Conservation (phyloP, 148 eudicot genomes). For the Vaccinium darrowii region DNA sequence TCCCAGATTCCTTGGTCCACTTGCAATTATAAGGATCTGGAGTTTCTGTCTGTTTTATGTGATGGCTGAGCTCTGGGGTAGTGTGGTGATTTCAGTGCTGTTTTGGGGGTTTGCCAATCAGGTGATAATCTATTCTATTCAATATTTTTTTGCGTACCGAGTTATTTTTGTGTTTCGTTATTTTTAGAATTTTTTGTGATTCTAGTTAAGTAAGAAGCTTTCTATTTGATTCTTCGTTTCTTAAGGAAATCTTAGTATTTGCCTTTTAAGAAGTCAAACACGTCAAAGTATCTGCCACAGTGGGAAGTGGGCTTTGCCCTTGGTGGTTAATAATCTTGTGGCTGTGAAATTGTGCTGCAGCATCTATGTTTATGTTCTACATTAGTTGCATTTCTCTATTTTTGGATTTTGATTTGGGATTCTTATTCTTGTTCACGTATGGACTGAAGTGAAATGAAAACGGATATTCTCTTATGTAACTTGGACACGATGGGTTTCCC, state of each 20-base stretch:
- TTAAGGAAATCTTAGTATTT: not conserved
- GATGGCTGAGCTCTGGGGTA: slow-evolving; percentile 99
- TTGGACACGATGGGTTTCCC: not conserved
- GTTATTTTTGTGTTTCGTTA: not conserved
- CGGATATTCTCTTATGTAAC: not conserved
- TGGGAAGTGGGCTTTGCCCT: not conserved
- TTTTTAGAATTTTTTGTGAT: not conserved
- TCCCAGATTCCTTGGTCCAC: slow-evolving; percentile 92
- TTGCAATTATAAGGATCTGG: slow-evolving; percentile 98
- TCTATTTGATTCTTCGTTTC: not conserved
- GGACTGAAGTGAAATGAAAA: not conserved
- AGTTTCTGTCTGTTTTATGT: slow-evolving; percentile 99
- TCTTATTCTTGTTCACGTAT: not conserved
- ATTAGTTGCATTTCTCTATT: not conserved
- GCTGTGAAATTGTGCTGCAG: not conserved
- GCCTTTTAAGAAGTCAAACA: not conserved
- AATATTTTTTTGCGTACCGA: not conserved
- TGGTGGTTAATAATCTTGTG: not conserved
- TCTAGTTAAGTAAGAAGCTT: not conserved
- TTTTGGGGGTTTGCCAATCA: slow-evolving; percentile 99
- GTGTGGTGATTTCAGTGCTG: slow-evolving; percentile 95
- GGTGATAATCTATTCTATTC: slow-evolving; percentile 39
- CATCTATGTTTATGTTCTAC: not conserved
- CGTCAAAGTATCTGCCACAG: not conserved
- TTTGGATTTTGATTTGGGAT: slow-evolving; percentile 2